Percentiles rank a stretch among this genome's conserved stretches.
Conservation (phyloP, 1,284 basidiomycete genomes). For the Leccinum subatratum region DNA sequence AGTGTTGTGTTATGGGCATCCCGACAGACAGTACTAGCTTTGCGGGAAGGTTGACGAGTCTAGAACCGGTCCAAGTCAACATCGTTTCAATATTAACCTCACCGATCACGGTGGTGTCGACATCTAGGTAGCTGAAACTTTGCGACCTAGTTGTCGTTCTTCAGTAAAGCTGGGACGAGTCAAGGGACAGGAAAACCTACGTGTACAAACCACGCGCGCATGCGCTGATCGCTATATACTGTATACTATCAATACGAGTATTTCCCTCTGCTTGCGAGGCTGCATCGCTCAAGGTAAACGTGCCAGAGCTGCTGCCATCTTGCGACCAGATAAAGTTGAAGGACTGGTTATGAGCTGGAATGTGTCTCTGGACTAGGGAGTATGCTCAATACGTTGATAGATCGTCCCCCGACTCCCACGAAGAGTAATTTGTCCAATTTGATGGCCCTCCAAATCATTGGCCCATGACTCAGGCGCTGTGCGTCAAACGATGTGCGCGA, state of each 20-base stretch:
- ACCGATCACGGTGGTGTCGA: no score
- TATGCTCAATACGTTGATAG: no score
- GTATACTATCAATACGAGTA: no score
- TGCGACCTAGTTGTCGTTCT: no score
- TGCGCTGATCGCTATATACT: constrained; percentile 28
- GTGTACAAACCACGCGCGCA: background rate
- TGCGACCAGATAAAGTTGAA: constrained; percentile 21
- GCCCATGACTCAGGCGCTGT: no score
- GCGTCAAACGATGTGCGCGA: no score
- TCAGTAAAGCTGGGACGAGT: no score
- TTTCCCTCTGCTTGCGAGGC: background rate
- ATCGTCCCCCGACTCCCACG: no score
- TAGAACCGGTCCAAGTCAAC: constrained; percentile 44
- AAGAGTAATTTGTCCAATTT: no score
- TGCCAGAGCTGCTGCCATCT: constrained; percentile 14
- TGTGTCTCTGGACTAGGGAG: constrained; percentile 23
- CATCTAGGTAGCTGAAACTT: no score
- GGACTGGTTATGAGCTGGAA: constrained; percentile 23
- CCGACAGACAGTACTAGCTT: constrained; percentile 34
- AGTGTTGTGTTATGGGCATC: constrained; percentile 30
- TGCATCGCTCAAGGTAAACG: constrained; percentile 27
- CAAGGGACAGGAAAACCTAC: background rate
- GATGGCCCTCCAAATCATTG: no score
- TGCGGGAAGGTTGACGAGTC: constrained; percentile 32
- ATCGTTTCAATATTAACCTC: no score